Evolutionary conservation across 2,329 filamentous ascomycete species (phyloP).

Genomic region (Colletotrichum tanaceti): DNA sequence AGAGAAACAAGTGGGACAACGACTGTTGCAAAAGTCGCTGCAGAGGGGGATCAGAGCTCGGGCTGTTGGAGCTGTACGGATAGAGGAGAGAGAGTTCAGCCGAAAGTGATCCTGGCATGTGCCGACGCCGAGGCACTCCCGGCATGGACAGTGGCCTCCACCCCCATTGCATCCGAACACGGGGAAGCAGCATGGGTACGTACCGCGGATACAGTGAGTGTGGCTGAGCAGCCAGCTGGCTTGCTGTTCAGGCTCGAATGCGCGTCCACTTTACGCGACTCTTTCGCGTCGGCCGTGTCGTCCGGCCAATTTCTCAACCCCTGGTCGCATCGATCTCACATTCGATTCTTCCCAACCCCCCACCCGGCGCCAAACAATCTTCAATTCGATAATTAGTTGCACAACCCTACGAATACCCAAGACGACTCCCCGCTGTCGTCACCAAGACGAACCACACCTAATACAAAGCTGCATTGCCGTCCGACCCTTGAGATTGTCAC

Average conservation of each 20-base stretch:
- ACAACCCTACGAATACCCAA: constrained; percentile 13
- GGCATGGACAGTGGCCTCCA: constrained; percentile 34
- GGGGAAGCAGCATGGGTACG: constrained; percentile 32
- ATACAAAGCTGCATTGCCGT: constrained; percentile 6
- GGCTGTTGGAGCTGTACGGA: constrained; percentile 24
- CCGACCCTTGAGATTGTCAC: background rate
- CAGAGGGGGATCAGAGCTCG: constrained; percentile 12
- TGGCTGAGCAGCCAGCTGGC: background rate
- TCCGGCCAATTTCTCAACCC: constrained; percentile 42
- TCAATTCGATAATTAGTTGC: constrained; percentile 27
- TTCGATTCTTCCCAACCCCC: constrained; percentile 45
- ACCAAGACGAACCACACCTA: constrained; percentile 18
- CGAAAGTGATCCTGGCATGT: constrained; percentile 45
- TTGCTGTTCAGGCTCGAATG: background rate
- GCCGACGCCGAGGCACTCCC: constrained; percentile 46
- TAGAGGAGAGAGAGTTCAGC: constrained; percentile 23
- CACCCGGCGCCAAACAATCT: constrained; percentile 39
- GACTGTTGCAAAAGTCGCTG: constrained; percentile 12
- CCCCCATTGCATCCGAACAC: constrained; percentile 34
- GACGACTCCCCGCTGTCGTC: constrained; percentile 22
- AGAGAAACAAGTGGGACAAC: constrained; percentile 3
- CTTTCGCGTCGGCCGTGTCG: constrained; percentile 24
- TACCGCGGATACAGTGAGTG: too few relatives aligned
- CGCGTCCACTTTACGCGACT: constrained; percentile 37
- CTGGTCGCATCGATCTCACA: constrained; percentile 41